Evolutionary conservation across 2,329 filamentous ascomycete species (phyloP).

Genomic region (Bimuria novae-zelandiae): DNA sequence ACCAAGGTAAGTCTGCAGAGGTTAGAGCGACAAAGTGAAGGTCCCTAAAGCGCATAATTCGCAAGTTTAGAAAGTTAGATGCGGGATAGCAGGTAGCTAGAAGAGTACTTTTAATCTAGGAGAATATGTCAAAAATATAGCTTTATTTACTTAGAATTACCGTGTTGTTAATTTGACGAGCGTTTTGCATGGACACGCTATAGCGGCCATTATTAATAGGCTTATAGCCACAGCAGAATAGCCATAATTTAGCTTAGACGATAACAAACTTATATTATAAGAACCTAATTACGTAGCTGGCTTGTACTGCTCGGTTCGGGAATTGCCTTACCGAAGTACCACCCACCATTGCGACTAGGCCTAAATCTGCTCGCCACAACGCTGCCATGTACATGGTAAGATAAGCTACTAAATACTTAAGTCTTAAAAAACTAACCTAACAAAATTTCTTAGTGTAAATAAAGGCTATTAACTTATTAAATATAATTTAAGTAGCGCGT

Average conservation of each 20-base stretch:
- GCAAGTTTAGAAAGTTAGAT: constrained; percentile 10
- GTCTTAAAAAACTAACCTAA: not conserved
- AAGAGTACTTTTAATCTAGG: not conserved
- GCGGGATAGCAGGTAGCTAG: not conserved
- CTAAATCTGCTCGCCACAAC: not conserved
- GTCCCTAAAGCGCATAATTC: constrained; percentile 3
- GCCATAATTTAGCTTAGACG: not conserved
- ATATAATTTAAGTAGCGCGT: too few species aligned
- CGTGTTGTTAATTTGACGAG: not conserved
- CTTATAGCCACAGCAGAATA: too few species aligned
- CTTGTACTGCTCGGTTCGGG: not conserved
- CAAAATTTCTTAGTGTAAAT: not conserved
- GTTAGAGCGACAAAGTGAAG: constrained; percentile 8
- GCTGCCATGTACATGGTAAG: not conserved
- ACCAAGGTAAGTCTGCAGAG: constrained; percentile 9
- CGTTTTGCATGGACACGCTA: not conserved
- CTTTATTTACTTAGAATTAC: not conserved
- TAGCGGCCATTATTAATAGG: not conserved
- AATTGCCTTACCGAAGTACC: not conserved
- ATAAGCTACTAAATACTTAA: not conserved
- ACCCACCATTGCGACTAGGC: not conserved
- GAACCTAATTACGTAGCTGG: not conserved
- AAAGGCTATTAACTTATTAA: too few species aligned
- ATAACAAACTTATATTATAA: not conserved
- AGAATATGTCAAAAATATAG: not conserved